Evolutionary conservation across 2,329 filamentous ascomycete species (phyloP).

Genomic region (Fusarium avenaceum): DNA sequence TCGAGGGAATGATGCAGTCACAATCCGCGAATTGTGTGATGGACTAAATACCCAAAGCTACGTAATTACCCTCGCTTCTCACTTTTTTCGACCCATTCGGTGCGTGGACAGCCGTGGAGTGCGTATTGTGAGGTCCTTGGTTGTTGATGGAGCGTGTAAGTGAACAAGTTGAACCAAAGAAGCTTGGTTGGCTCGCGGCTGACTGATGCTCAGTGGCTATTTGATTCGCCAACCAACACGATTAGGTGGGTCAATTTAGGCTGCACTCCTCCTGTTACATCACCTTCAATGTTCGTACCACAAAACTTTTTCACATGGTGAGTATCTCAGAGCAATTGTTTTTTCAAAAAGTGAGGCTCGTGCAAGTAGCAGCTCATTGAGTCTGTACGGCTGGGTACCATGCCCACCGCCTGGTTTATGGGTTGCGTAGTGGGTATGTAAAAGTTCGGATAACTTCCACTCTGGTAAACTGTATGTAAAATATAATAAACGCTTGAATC

Average conservation of each 20-base stretch:
- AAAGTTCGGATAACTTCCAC: no score
- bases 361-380: no score
- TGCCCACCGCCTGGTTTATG: background rate
- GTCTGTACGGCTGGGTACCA: background rate
- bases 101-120: accelerated
- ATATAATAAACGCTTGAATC: no score
- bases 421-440: background rate
- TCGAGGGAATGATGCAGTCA: accelerated
- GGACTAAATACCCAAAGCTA: no score
- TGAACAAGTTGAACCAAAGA: background rate
- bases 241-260: slow-evolving; percentile 1
- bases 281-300: no score
- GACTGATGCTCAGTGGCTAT: background rate
- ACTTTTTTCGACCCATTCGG: no score
- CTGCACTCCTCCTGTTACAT: background rate
- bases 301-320: no score
- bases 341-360: accelerated
- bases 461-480: no score
- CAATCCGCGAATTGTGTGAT: background rate
- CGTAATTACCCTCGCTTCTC: no score
- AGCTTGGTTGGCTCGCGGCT: background rate
- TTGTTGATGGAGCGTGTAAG: background rate
- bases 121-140: background rate
- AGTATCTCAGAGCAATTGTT: no score
- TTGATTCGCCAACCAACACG: background rate